Conservation (phyloP, 768 basidiomycete genomes). For the Suillus ampliporus region DNA sequence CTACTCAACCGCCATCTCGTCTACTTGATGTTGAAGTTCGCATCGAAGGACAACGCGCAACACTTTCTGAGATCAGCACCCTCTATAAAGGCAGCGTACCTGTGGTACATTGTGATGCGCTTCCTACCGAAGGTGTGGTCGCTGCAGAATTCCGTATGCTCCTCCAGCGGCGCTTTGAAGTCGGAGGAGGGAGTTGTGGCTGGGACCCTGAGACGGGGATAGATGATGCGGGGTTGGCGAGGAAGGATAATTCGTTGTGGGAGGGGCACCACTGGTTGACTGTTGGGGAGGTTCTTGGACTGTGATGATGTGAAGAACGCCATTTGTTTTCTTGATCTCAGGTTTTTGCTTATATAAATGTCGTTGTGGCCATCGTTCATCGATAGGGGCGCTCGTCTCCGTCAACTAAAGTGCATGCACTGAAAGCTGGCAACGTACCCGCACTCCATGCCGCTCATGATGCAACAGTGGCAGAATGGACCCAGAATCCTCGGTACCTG, state of each 20-base stretch:
- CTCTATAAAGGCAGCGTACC: conserved; percentile 9
- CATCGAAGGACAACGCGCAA: conserved; percentile 27
- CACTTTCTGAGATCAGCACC: conserved; percentile 19
- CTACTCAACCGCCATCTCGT: conserved; percentile 18
- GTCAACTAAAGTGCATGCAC: too few species aligned
- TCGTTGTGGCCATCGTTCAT: too few species aligned
- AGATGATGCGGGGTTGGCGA: conserved; percentile 19
- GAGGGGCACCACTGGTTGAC: conserved; percentile 28
- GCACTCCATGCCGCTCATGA: too few species aligned
- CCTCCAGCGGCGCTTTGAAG: conserved; percentile 21
- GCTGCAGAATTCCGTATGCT: conserved; percentile 17
- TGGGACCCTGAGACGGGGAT: conserved; percentile 25
- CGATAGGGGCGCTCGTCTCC: too few species aligned
- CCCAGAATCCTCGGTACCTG: too few species aligned
- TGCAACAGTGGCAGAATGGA: too few species aligned
- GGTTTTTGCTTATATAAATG: too few species aligned
- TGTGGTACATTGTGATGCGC: conserved; percentile 17
- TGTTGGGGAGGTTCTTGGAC: conserved; percentile 14
- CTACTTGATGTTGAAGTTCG: conserved; percentile 25
- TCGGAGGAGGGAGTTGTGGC: conserved; percentile 24
- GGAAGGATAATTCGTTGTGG: conserved; percentile 27
- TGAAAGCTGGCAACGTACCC: too few species aligned
- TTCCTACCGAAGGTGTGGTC: conserved; percentile 17
- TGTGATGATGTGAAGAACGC: too few species aligned
- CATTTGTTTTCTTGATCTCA: too few species aligned